These are phyloP conservation scores for Sonneratia alba DNA, from an alignment of 345 rosid species.

Conservation along the genomic window DNA sequence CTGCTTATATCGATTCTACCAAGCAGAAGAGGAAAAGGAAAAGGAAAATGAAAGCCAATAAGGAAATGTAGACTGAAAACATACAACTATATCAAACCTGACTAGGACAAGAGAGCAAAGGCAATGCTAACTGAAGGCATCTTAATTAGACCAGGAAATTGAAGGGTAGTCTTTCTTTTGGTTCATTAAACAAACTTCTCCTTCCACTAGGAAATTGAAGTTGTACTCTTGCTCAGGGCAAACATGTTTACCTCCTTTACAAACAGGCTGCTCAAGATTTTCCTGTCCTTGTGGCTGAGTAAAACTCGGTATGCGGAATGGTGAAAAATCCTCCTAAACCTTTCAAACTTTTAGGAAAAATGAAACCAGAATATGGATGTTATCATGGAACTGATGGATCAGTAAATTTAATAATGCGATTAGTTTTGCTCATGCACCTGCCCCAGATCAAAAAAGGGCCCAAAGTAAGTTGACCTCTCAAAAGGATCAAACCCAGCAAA, in stretches of 20 bases:
- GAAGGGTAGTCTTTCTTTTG: too few species aligned
- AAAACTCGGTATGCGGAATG: slow-evolving; percentile 81
- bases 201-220: neutral
- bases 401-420: slow-evolving; percentile 5
- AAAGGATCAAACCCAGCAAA: slow-evolving; percentile 98
- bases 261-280: slow-evolving; percentile 69
- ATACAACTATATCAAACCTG: neutral
- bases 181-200: neutral
- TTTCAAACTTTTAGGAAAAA: slow-evolving; percentile 51
- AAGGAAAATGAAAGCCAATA: neutral
- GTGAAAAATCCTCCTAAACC: slow-evolving; percentile 89
- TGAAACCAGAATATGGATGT: slow-evolving; percentile 2
- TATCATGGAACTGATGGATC: neutral
- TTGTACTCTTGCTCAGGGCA: neutral
- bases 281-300: slow-evolving; percentile 80
- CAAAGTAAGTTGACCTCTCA: slow-evolving; percentile 88
- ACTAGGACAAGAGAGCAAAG: neutral
- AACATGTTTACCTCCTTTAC: slow-evolving; percentile 56
- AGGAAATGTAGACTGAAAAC: neutral
- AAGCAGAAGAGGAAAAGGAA: neutral
- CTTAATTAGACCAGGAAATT: neutral
- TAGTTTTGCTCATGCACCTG: slow-evolving; percentile 40
- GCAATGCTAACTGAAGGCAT: neutral
- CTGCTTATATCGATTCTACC: slow-evolving; percentile 73
- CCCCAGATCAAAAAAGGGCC: slow-evolving; percentile 82